Base-by-base conservation (phyloP, 2,329 filamentous ascomycete species). In the Aspergillus piperis region DNA sequence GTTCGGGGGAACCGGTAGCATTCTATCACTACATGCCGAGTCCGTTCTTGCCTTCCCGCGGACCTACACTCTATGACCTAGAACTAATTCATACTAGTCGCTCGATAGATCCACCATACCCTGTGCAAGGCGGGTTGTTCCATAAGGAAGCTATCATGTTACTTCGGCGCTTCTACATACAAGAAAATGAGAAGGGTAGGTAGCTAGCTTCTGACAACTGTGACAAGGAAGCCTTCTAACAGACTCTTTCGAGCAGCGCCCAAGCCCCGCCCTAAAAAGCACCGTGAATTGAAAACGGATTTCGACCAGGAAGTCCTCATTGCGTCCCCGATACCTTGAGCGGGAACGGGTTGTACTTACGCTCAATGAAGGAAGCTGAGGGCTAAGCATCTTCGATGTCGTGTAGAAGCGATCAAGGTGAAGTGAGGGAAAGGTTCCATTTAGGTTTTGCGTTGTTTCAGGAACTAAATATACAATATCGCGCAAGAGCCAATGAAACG, bases 1-100 rank as follows among this genome's bases (percentile, higher is more conserved):
- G 60, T 99, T 99, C 79, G 95, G 95, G 7, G 95, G 96, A 32
- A 96, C 92, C 15, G 95, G 95, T 1, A 94, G 96, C 57, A 95
- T 99, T 13, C 87, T 99, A 73, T 90, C 88, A 67, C 87, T 98
- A 57, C 92, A 98, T 75, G 81, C 82, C n/a, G 85, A 88, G 83
- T 85, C 68, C 65, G 82, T 77, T 49, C 42, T 59, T 39, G 59
- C 59, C 21, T 57, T 52, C 25, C 59, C 36, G 47, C 52, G 63
- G 23, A 52, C 36, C 57, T 48, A 44, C 27, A 52, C 48, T 19
- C 38, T 48, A 11, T 44, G 4, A 30, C 27, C 8, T 11, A 42
- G 49, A 39, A 42, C 64, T 69, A 47, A 68, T 53, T 11, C 41
- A 48, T 15, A 49, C 30, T 65, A 89, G 88, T 58, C 85, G 85